Evolutionary conservation across 2,329 filamentous ascomycete genomes (phyloP), one percentile per base, ranked within the genome.

Genomic region (Harringtonia aguacate): DNA sequence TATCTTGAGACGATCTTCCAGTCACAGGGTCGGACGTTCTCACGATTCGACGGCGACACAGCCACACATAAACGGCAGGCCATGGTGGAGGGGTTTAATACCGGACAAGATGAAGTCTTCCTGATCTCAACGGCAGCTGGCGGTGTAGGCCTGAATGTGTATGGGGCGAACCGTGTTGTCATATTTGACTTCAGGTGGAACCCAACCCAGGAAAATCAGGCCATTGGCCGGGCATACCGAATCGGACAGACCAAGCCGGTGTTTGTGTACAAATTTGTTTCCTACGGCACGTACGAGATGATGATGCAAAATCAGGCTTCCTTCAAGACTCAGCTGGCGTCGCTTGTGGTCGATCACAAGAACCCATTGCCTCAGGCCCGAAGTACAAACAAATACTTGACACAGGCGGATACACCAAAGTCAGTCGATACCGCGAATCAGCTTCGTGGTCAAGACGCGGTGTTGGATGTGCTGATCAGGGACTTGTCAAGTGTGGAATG

Each of bases 121-220:
- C 66, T 95, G 2, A 87, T 95, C 45, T 94, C 87, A 0, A 95
- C 87, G 1, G 79, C 63, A 47, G 86, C 89, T 9, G 89, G 88
- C 20, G 86, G 87, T 0, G 66, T 88, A 2, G 89, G 89, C 0
- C 68, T 95, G 40, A 95, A 95, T 48, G 82, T 95, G 13, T 76
- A 77, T 33, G 81, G 83, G 1, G 89, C 89, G 1, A 95, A 88
- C 57, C 77, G 89, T 18, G 85, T 95, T 1, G 74, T 95, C 18
- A 82, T 95, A 18, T 84, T 94, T 44, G 89, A 95, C 58, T 86
- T 84, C 55, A 70, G 73, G 48, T 95, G 81, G 64, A 92, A 89
- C 50, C 89, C 89, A 0, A 73, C 79, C 6, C 72, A 81, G 56
- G 89, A 95, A 59, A 81, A 88, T 54, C 89, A 95, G 61, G 89